Conservation (phyloP, 108 stramenopile species). For the Nannochloropsis oceanica region DNA sequence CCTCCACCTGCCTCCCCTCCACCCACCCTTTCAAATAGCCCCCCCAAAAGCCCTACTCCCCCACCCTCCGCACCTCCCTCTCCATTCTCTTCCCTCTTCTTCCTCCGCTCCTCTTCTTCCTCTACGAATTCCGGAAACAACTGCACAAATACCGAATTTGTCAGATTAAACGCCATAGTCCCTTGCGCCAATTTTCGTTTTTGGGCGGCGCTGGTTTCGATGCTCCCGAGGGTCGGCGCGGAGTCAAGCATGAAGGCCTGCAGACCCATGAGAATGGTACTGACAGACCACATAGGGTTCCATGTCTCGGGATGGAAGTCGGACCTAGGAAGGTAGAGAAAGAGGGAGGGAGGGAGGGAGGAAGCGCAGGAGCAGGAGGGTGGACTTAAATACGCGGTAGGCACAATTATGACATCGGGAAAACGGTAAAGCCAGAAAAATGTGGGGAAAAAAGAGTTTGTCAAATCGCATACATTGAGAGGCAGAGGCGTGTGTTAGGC, state of each 20-base stretch:
- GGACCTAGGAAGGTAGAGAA: constrained; percentile 23
- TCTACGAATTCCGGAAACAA: constrained; percentile 39
- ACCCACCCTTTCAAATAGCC: not conserved
- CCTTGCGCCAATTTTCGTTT: constrained; percentile 53
- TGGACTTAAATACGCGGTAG: not conserved
- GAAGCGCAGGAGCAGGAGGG: constrained; percentile 42
- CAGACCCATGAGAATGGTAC: constrained; percentile 81
- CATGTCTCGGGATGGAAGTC: constrained; percentile 79
- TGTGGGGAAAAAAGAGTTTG: not conserved
- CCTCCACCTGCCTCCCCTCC: not conserved
- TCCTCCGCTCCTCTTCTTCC: not conserved
- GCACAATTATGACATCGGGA: too few relatives aligned
- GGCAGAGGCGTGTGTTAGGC: not conserved
- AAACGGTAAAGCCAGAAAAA: not conserved
- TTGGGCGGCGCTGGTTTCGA: constrained; percentile 53
- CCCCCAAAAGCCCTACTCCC: not conserved
- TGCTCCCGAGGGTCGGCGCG: constrained; percentile 63
- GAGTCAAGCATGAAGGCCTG: constrained; percentile 88
- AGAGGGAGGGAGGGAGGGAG: not conserved
- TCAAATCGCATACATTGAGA: not conserved
- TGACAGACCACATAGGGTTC: constrained; percentile 84
- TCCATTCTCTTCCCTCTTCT: not conserved
- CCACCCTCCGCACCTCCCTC: not conserved
- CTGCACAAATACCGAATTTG: constrained; percentile 24
- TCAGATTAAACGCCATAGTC: constrained; percentile 54